A percentile compares a stretch with the other conserved stretches of the same genome.
Evolutionary conservation across 257 asterid genomes (phyloP).

Genomic region (Capsicum chinense): DNA sequence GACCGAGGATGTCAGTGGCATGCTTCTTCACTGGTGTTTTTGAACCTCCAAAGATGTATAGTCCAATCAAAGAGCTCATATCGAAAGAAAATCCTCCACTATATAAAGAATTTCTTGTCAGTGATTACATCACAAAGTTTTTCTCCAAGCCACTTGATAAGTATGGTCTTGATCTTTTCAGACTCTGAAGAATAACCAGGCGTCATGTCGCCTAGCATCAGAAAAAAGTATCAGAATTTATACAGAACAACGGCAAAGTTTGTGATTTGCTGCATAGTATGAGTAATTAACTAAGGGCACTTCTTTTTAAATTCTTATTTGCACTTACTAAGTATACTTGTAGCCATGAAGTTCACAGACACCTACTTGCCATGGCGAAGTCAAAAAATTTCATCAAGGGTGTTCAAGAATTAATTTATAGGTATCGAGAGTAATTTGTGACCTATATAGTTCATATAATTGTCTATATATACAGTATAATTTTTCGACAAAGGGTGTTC

Average conservation of each 20-base stretch:
- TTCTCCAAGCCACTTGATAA: slow-evolving; percentile 46
- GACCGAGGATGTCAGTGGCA: slow-evolving; percentile 76
- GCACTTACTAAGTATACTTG: no score
- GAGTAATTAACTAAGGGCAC: no score
- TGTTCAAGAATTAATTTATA: no score
- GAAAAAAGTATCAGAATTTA: background rate
- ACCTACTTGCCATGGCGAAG: no score
- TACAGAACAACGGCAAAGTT: background rate
- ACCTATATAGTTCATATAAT: no score
- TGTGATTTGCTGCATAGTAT: background rate
- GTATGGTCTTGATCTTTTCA: slow-evolving; percentile 62
- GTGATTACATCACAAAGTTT: slow-evolving; percentile 48
- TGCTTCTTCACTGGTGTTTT: slow-evolving; percentile 53
- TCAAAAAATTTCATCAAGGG: no score
- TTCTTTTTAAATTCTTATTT: no score
- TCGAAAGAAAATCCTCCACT: slow-evolving; percentile 40
- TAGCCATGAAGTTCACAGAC: no score
- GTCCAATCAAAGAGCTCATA: slow-evolving; percentile 57
- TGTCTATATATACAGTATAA: no score
- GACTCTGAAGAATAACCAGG: slow-evolving; percentile 25
- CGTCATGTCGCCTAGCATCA: background rate
- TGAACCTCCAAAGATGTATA: slow-evolving; percentile 43
- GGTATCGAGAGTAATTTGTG: no score
- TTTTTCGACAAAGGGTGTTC: no score
- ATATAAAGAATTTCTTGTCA: slow-evolving; percentile 55